These are phyloP conservation scores for peach (Prunus persica) DNA, from an alignment of 306 rosid species.

Conservation along the genomic window Prunus_persica_NCBIv2 NC_034010.1:25980001-25980500, in stretches of 20 bases:
- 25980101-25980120: constrained; percentile 42
- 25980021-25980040: constrained; percentile 24
- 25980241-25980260: constrained; percentile 38
- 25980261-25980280: constrained; percentile 18
- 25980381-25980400: background rate
- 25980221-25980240: constrained; percentile 16
- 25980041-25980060: constrained; percentile 8
- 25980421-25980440: background rate
- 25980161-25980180: constrained; percentile 40
- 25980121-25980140: constrained; percentile 37
- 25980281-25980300: constrained; percentile 13
- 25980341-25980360: background rate
- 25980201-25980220: constrained; percentile 37
- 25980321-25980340: background rate
- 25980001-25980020: too few relatives aligned
- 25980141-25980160: constrained; percentile 1
- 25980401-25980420: constrained; percentile 2
- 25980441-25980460: constrained; percentile 16
- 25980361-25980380: background rate
- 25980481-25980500: background rate
- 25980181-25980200: constrained; percentile 49
- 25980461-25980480: background rate
- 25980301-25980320: background rate
- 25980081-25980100: background rate
- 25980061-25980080: constrained; percentile 16